Conservation (phyloP, 2,329 filamentous ascomycete species). For the Truncatella angustata region DNA sequence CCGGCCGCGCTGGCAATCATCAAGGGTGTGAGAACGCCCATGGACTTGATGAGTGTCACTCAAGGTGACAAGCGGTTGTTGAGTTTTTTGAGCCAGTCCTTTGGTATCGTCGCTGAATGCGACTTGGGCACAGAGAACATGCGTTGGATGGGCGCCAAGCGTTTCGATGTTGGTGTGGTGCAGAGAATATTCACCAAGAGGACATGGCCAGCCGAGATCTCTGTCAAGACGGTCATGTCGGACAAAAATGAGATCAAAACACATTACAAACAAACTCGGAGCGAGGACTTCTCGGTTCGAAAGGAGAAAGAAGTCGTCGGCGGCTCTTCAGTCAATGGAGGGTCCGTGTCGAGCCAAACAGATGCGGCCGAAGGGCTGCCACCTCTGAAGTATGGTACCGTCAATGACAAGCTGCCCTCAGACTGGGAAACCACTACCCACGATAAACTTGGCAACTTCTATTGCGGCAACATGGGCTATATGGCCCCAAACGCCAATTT, state of each 20-base stretch:
- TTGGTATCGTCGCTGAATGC: slow-evolving; percentile 86
- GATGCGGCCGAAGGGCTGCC: slow-evolving; percentile 61
- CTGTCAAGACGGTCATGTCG: slow-evolving; percentile 77
- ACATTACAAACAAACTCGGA: slow-evolving; percentile 57
- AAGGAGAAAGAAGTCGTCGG: slow-evolving; percentile 25
- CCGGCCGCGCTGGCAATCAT: slow-evolving; percentile 79
- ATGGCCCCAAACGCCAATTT: slow-evolving; percentile 87
- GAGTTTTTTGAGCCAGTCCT: slow-evolving; percentile 86
- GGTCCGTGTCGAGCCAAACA: slow-evolving; percentile 17
- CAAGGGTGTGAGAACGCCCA: slow-evolving; percentile 79
- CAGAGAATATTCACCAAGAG: slow-evolving; percentile 72
- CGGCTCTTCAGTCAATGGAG: slow-evolving; percentile 17
- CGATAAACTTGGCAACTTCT: slow-evolving; percentile 86
- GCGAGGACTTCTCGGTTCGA: slow-evolving; percentile 15
- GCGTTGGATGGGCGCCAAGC: slow-evolving; percentile 84
- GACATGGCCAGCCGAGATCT: slow-evolving; percentile 85
- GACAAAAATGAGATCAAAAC: slow-evolving; percentile 72
- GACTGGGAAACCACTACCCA: slow-evolving; percentile 74
- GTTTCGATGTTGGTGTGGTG: slow-evolving; percentile 86
- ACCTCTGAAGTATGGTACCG: slow-evolving; percentile 72
- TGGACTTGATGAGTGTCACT: slow-evolving; percentile 86
- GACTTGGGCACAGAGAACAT: slow-evolving; percentile 89
- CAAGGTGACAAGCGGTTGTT: slow-evolving; percentile 73
- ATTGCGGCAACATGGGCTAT: slow-evolving; percentile 90
- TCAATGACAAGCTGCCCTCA: slow-evolving; percentile 71